Evolutionary conservation across 139 green algal species (phyloP).

Genomic region (Trebouxia sp.): DNA sequence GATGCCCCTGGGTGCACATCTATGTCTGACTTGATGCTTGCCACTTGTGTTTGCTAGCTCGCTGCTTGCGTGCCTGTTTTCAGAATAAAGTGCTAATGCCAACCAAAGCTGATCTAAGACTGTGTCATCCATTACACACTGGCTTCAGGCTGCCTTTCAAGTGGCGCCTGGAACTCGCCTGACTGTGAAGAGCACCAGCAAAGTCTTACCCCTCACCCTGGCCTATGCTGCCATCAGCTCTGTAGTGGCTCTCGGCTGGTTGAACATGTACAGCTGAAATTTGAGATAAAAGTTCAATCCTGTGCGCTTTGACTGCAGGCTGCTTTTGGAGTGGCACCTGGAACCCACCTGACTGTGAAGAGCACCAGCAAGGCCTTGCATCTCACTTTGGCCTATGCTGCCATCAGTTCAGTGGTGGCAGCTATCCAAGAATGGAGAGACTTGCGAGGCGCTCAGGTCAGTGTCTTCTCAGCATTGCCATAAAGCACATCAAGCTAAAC

Average conservation of each 20-base stretch:
- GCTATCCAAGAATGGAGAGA: constrained; percentile 50
- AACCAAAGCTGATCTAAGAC: no score
- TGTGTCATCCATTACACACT: background rate
- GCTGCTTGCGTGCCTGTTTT: no score
- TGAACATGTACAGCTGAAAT: no score
- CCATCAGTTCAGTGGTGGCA: constrained; percentile 46
- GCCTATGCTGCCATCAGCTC: constrained; percentile 47
- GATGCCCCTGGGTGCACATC: no score
- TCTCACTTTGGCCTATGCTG: constrained; percentile 55
- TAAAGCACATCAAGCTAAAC: no score
- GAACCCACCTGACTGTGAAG: constrained; percentile 52
- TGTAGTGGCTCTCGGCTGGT: no score
- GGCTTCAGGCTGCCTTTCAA: constrained; percentile 34
- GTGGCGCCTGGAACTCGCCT: constrained; percentile 52
- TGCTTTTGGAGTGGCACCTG: constrained; percentile 46
- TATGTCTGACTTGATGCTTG: no score
- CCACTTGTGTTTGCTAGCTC: no score
- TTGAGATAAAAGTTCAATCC: background rate
- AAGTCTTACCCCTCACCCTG: constrained; percentile 59
- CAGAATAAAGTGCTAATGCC: no score
- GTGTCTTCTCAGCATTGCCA: no score
- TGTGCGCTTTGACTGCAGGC: constrained; percentile 26
- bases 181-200: constrained; percentile 53
- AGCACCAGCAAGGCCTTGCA: constrained; percentile 56
- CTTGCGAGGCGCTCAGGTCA: background rate